These are phyloP conservation scores for Candida awuae DNA, from an alignment of 805 yeast species.

Conservation along the genomic window DNA sequence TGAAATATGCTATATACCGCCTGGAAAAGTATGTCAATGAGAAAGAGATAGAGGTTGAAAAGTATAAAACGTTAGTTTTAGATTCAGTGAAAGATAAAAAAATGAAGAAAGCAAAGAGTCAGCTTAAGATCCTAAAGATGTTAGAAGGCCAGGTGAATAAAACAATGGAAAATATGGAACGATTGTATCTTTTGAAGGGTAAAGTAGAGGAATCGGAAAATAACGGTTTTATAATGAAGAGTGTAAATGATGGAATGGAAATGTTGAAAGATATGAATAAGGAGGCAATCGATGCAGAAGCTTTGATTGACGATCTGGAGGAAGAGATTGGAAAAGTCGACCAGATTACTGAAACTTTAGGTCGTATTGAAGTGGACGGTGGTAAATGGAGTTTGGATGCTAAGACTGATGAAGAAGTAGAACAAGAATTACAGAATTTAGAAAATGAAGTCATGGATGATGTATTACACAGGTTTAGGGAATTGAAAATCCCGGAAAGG, in stretches of 20 bases:
- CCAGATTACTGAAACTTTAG: slow-evolving; percentile 14
- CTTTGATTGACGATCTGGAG: slow-evolving; percentile 16
- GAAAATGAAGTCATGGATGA: no score
- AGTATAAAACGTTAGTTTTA: slow-evolving; percentile 9
- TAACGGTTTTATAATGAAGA: slow-evolving; percentile 8
- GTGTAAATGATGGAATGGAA: slow-evolving; percentile 13
- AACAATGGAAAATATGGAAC: slow-evolving; percentile 18
- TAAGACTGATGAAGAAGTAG: slow-evolving; percentile 7
- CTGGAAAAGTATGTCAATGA: slow-evolving; percentile 15
- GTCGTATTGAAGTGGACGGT: slow-evolving; percentile 20
- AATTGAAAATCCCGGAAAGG: slow-evolving; percentile 10
- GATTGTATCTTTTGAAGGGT: slow-evolving; percentile 16
- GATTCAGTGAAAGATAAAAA: slow-evolving; percentile 15
- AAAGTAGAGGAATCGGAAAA: slow-evolving; percentile 25
- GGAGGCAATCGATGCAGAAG: slow-evolving; percentile 14
- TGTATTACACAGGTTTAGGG: no score
- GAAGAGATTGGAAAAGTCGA: slow-evolving; percentile 17
- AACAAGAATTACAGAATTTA: slow-evolving; percentile 9
- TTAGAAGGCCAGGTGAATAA: slow-evolving; percentile 18
- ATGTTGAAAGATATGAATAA: slow-evolving; percentile 19
- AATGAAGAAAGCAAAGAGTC: slow-evolving; percentile 17
- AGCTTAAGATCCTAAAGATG: slow-evolving; percentile 18
- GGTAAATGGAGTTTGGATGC: no score
- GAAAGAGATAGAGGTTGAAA: slow-evolving; percentile 10
- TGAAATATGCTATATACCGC: slow-evolving; percentile 22